Base-by-base conservation (phyloP, 2,329 filamentous ascomycete genomes). In the Tolypocladium guangdongense region DNA sequence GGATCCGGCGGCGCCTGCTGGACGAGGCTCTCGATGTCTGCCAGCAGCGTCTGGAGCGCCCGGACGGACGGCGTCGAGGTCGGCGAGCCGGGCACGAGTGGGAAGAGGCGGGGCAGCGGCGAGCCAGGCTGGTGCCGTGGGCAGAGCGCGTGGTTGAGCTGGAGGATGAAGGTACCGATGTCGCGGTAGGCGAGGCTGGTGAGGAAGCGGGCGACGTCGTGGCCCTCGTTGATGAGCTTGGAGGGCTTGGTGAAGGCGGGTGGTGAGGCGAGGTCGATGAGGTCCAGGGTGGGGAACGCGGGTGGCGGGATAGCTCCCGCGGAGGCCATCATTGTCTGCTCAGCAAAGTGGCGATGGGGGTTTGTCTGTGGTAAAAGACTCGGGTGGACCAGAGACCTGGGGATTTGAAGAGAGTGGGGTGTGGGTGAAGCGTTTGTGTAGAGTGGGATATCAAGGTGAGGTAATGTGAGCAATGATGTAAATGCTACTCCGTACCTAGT, bases 111-210 rank as follows among this genome's bases (percentile, higher is more conserved):
- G 35, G 68, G 67, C 38, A 59, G 56, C 53, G 62, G 53, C 14
- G 62, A 59, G 39, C 55, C 56, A n/a, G 58, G n/a, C 58, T 80
- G 78, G 45, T 74, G 66, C 47, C 82, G 75, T 0, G 92, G 91
- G 59, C 92, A 88, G 71, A 97, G 82, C 12, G 91, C 81, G 54
- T 86, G 83, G 68, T 96, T 97, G 49, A 99, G 83, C 71, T 97
- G 93, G 59, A 95, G 77, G 48, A 97, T 74, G 67, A 96, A 97
- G 48, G 82, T 79, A 68, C 89, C 87, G 52, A 99, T 88, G 65
- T 96, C 90, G 55, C 83, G 80, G 71, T 97, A 96, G 46, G 90
- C 93, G 60, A 81, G 82, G 49, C 88, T 90, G 10, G 78, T 80
- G 52, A 95, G 81, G 68, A 97, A 99, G 57, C 79, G 81, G 22